Base-by-base conservation (phyloP, 176 grass and related monocot species). In the Oryza punctata region DNA sequence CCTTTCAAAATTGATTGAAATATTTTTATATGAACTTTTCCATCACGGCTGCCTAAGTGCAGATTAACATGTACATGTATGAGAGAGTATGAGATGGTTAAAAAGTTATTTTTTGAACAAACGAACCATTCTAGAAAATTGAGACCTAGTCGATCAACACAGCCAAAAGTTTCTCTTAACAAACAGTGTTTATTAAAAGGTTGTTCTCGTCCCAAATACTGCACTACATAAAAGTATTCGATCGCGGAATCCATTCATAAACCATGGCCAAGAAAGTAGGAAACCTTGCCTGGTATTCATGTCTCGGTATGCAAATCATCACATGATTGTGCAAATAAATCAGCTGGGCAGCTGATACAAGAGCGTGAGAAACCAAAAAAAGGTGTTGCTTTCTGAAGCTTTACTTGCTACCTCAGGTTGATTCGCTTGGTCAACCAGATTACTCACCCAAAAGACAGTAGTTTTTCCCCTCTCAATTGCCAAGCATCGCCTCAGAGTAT, bases 401-500 rank as follows among this genome's bases (percentile, higher is more conserved):
- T 85, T 63, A n/a, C 35, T 68, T 32, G 33, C 35, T 72, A 81
- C 14, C 35, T 49, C 10, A 86, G 63, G 24, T 72, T 82, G 52
- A 72, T 50, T 72, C 45, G 12, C 47, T 54, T 54, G 50, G 6
- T 5, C 50, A 54, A 54, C 50, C 18, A 38, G 37, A 38, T 38
- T 38, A 5, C 50, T 54, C 33, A 35, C 32, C 32, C 14, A 79
- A 77, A 79, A 72, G 16, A 45, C 12, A 25, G 21, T 26, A 77
- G 33, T 10, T 25, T 25, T 43, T 1, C 24, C 74, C 25, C 30
- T 41, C 32, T 16, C 23, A 57, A 38, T 81, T 81, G 12, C 57
- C 78, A 37, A 70, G 65, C 25, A 23, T 41, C 6, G 0, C 12
- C n/a, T 43, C 35, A 5, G 64, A 38, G 50, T 54, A 54, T 54